These are phyloP conservation scores for Penicillium fimorum DNA, from an alignment of 495 filamentous ascomycete genomes.

Conservation along the genomic window DNA sequence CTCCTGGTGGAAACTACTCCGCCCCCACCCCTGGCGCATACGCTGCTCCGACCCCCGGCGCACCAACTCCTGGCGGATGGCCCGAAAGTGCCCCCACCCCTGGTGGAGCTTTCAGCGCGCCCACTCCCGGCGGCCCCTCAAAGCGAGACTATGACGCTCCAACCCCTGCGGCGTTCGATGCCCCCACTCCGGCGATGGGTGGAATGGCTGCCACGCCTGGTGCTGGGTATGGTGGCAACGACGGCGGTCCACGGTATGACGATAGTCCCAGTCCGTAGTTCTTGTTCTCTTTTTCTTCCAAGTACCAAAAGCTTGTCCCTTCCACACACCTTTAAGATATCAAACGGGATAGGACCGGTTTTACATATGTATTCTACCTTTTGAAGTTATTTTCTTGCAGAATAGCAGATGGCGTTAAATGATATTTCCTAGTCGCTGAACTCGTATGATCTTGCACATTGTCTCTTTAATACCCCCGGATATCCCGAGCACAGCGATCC, in stretches of 20 bases:
- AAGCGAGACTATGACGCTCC: slow-evolving; percentile 54
- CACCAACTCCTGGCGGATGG: slow-evolving; percentile 75
- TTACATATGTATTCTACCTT: slow-evolving; percentile 32
- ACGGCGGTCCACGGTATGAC: slow-evolving; percentile 56
- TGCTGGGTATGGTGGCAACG: slow-evolving; percentile 59
- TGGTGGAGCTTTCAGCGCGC: slow-evolving; percentile 58
- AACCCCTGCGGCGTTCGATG: slow-evolving; percentile 62
- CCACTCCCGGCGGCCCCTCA: slow-evolving; percentile 50
- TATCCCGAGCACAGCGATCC: background rate
- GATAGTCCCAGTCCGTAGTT: slow-evolving; percentile 52
- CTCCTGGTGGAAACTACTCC: slow-evolving; percentile 64
- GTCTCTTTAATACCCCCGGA: background rate
- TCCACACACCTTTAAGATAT: slow-evolving; percentile 18
- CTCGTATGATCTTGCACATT: background rate
- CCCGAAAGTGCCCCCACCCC: slow-evolving; percentile 64
- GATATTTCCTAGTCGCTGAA: slow-evolving; percentile 1
- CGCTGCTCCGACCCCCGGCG: slow-evolving; percentile 68
- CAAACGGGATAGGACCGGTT: slow-evolving; percentile 17
- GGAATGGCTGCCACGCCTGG: slow-evolving; percentile 71
- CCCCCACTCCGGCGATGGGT: slow-evolving; percentile 77
- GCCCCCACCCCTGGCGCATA: slow-evolving; percentile 52
- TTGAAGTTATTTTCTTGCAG: slow-evolving; percentile 23
- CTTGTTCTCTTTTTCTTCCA: slow-evolving; percentile 6
- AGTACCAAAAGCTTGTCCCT: slow-evolving; percentile 5
- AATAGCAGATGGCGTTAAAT: slow-evolving; percentile 20